phyloP scores from a whole-genome alignment of 2,329 filamentous ascomycete genomes.

The Pyrenophora tritici-repentis region DNA sequence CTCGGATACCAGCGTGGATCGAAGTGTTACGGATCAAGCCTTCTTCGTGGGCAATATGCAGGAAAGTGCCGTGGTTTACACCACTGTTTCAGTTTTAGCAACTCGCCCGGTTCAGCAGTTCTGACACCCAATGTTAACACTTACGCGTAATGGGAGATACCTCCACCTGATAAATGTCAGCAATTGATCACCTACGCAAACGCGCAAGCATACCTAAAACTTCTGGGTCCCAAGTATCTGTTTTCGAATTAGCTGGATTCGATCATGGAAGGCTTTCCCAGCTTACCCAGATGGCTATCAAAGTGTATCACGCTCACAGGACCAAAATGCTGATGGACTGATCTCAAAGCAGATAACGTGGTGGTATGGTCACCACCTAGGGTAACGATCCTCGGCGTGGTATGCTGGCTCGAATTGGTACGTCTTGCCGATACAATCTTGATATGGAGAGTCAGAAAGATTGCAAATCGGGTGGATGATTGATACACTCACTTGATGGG shows the following conservation, averaged over 20 bases:
- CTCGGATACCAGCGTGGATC: conserved; percentile 66
- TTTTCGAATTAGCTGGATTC: neutral
- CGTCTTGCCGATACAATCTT: conserved; percentile 54
- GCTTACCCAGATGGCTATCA: conserved; percentile 56
- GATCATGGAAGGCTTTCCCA: neutral
- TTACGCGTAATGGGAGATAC: conserved; percentile 64
- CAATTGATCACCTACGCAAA: neutral
- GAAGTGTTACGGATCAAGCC: conserved; percentile 63
- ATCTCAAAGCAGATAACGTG: conserved; percentile 58
- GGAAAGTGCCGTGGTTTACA: conserved; percentile 65
- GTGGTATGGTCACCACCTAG: conserved; percentile 63
- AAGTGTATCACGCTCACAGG: conserved; percentile 63
- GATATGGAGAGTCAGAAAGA: neutral
- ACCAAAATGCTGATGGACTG: conserved; percentile 58
- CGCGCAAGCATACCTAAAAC: conserved; percentile 51
- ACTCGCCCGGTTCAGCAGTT: neutral
- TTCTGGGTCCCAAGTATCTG: conserved; percentile 62
- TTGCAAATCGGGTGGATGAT: neutral
- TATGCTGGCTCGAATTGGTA: conserved; percentile 53
- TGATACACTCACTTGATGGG: conserved; percentile 52
- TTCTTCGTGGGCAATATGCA: conserved; percentile 67
- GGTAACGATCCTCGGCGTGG: conserved; percentile 57
- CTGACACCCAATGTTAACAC: conserved; percentile 21
- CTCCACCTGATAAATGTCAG: conserved; percentile 52
- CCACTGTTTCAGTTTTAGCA: conserved; percentile 39